Conservation (phyloP, 1,284 basidiomycete genomes). For the Puccinia polysora region DNA sequence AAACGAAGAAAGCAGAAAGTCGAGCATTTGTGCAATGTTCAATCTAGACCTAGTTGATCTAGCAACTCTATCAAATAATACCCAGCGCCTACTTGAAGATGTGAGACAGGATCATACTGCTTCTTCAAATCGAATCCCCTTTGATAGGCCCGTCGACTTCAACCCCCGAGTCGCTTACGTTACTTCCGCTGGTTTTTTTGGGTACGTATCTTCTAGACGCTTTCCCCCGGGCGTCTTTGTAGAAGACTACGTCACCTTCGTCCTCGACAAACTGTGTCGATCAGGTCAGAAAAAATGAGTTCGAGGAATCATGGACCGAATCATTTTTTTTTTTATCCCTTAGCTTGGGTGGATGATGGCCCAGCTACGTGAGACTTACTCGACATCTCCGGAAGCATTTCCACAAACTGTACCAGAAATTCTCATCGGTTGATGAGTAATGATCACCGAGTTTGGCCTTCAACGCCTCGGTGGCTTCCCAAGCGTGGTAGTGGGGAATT, state of each 20-base stretch:
- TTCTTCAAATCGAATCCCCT: no score
- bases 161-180: slow-evolving; percentile 48
- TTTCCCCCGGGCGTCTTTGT: slow-evolving; percentile 77
- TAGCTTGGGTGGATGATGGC: background rate
- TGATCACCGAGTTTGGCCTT: slow-evolving; percentile 68
- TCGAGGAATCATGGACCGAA: background rate
- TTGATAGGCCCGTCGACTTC: slow-evolving; percentile 24
- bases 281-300: slow-evolving; percentile 41
- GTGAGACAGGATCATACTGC: no score
- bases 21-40: no score
- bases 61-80: no score
- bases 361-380: no score
- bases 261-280: slow-evolving; percentile 75
- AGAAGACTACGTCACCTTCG: slow-evolving; percentile 83
- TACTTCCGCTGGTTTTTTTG: slow-evolving; percentile 55
- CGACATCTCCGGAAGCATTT: slow-evolving; percentile 57
- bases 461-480: slow-evolving; percentile 87
- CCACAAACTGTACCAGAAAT: slow-evolving; percentile 58
- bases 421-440: slow-evolving; percentile 58
- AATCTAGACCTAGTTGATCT: no score
- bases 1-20: no score
- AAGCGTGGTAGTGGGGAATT: slow-evolving; percentile 84
- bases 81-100: no score
- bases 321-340: background rate
- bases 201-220: slow-evolving; percentile 60